A percentile compares a stretch with the other conserved stretches of the same genome.
These are phyloP conservation scores for Colletotrichum horii DNA, from an alignment of 2,329 filamentous ascomycete genomes.

Conservation along the genomic window DNA sequence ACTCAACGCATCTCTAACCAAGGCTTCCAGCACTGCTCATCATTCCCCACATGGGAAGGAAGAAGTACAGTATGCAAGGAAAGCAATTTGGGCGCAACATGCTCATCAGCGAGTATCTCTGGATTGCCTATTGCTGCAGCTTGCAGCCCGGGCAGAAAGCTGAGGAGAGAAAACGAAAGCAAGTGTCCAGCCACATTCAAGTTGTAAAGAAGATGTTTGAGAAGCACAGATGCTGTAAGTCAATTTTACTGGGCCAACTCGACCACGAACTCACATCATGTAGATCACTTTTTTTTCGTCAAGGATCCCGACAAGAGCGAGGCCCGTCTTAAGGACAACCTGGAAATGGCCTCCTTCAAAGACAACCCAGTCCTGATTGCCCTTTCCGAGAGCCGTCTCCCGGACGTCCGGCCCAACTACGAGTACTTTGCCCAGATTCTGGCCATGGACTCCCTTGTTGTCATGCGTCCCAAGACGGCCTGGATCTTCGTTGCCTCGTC, in stretches of 20 bases:
- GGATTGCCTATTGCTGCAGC: conserved; percentile 53
- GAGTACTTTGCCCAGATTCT: conserved; percentile 65
- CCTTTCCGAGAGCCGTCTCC: conserved; percentile 61
- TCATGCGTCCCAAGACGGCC: conserved; percentile 61
- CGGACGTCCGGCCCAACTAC: conserved; percentile 65
- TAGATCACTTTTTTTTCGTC: conserved; percentile 67
- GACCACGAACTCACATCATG: neutral
- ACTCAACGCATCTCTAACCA: neutral
- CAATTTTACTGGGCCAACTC: too few species aligned
- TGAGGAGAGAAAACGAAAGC: conserved; percentile 61
- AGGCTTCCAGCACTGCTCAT: conserved; percentile 59
- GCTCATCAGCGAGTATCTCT: conserved; percentile 73
- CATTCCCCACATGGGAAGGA: conserved; percentile 69
- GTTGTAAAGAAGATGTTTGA: conserved; percentile 72
- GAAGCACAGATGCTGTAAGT: conserved; percentile 67
- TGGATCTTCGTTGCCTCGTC: conserved; percentile 64
- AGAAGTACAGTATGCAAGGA: conserved; percentile 69
- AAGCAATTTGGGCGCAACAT: conserved; percentile 72
- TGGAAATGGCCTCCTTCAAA: conserved; percentile 63
- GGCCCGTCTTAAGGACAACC: conserved; percentile 46
- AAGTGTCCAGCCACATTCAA: conserved; percentile 75
- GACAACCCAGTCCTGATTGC: conserved; percentile 68
- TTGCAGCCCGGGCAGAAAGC: conserved; percentile 52
- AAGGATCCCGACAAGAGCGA: conserved; percentile 59
- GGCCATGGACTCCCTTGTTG: conserved; percentile 56